These are phyloP conservation scores for Gleditsia sinensis DNA, from an alignment of 306 rosid genomes.

Conservation along the genomic window DNA sequence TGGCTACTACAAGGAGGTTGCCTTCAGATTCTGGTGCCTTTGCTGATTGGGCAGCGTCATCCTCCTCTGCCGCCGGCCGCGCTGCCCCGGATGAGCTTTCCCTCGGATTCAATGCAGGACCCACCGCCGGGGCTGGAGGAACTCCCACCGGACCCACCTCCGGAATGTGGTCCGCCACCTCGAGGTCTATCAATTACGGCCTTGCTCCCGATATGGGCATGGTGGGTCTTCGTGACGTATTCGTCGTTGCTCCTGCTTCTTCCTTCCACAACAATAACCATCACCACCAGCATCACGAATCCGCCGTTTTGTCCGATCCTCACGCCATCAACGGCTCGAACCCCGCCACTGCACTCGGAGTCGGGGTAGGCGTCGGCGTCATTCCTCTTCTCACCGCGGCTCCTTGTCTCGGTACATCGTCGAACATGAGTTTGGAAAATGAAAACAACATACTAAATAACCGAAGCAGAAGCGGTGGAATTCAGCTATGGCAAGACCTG, in stretches of 20 bases:
- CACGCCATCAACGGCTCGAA: slow-evolving; percentile 48
- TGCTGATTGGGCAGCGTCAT: slow-evolving; percentile 83
- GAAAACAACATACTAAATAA: slow-evolving; percentile 18
- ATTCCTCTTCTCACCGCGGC: slow-evolving; percentile 67
- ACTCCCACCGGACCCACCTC: slow-evolving; percentile 41
- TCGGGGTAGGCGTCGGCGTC: slow-evolving; percentile 75
- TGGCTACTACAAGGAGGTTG: slow-evolving; percentile 98
- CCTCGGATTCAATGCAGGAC: slow-evolving; percentile 90
- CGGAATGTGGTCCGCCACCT: slow-evolving; percentile 47
- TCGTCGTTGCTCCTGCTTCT: slow-evolving; percentile 73
- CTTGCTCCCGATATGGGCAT: slow-evolving; percentile 69
- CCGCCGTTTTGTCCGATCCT: slow-evolving; percentile 46
- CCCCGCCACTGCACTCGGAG: slow-evolving; percentile 81
- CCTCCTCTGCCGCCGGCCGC: slow-evolving; percentile 49
- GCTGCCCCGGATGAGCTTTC: slow-evolving; percentile 73
- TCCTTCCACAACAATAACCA: slow-evolving; percentile 46
- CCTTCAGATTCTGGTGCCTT: slow-evolving; percentile 95
- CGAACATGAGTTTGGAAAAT: too few relatives aligned
- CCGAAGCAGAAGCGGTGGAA: slow-evolving; percentile 51
- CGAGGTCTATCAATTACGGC: slow-evolving; percentile 58
- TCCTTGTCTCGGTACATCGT: slow-evolving; percentile 47
- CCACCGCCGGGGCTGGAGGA: slow-evolving; percentile 37
- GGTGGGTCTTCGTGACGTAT: slow-evolving; percentile 73
- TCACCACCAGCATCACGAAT: slow-evolving; percentile 35
- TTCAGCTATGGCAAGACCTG: slow-evolving; percentile 87